Evolutionary conservation across 2,329 filamentous ascomycete genomes (phyloP).

Genomic region (Elsinoe fawcettii): DNA sequence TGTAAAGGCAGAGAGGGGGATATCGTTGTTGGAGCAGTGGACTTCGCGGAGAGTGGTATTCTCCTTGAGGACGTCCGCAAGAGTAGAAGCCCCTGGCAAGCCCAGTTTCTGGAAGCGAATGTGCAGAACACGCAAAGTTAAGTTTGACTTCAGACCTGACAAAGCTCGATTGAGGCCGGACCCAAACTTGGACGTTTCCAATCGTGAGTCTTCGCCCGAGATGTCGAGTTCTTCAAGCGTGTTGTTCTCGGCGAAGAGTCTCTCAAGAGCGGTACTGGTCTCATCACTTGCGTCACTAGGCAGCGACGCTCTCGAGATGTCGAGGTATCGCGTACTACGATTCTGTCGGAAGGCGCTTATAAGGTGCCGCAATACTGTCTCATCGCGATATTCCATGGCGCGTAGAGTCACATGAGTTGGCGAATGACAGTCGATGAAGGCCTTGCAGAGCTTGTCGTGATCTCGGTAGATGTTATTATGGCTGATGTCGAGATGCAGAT

Average conservation of each 20-base stretch:
- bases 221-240: conserved; percentile 60
- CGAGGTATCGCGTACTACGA: conserved; percentile 54
- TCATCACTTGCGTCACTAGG: conserved; percentile 61
- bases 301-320: conserved; percentile 63
- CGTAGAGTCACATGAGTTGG: conserved; percentile 59
- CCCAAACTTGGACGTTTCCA: conserved; percentile 63
- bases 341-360: conserved; percentile 56
- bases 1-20: conserved; percentile 62
- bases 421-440: conserved; percentile 46
- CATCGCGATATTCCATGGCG: conserved; percentile 61
- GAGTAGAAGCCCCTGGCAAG: conserved; percentile 59
- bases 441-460: conserved; percentile 44
- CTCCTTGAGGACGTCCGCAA: conserved; percentile 59
- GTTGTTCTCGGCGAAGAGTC: conserved; percentile 60
- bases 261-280: conserved; percentile 55
- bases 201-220: conserved; percentile 61
- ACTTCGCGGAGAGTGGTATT: conserved; percentile 58
- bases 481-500: conserved; percentile 59
- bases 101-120: conserved; percentile 64
- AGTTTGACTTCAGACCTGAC: conserved; percentile 57
- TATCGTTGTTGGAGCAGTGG: conserved; percentile 64
- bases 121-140: conserved; percentile 51
- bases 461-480: conserved; percentile 52
- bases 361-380: conserved; percentile 56
- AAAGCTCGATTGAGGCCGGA: conserved; percentile 61